Evolutionary conservation across 2,329 filamentous ascomycete genomes (phyloP).

Genomic region (Davidsoniella neocaledoniae): DNA sequence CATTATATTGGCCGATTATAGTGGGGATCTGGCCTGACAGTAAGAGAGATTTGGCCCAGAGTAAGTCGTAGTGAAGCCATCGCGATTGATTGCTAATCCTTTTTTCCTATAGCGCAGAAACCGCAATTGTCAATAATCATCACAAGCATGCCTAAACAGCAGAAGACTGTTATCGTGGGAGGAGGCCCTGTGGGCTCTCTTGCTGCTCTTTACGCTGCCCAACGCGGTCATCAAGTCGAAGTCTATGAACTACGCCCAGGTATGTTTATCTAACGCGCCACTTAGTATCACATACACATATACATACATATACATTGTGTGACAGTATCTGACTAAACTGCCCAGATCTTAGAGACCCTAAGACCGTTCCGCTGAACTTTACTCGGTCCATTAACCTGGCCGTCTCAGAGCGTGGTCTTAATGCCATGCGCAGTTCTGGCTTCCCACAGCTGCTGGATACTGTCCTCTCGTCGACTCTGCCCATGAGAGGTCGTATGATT

Average conservation of each 20-base stretch:
- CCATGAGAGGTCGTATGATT: constrained; percentile 95
- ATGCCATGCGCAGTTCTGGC: constrained; percentile 60
- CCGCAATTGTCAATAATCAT: background rate
- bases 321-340: background rate
- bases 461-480: constrained; percentile 64
- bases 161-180: constrained; percentile 72
- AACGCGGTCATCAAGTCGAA: constrained; percentile 75
- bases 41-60: too few relatives aligned
- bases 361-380: constrained; percentile 77
- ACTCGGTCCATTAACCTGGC: constrained; percentile 98
- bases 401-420: constrained; percentile 82
- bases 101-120: too few relatives aligned
- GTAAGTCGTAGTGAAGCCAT: too few relatives aligned
- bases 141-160: constrained; percentile 14
- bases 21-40: too few relatives aligned
- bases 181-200: constrained; percentile 87
- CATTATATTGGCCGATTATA: too few relatives aligned
- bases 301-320: too few relatives aligned
- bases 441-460: constrained; percentile 51
- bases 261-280: constrained; percentile 28
- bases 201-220: constrained; percentile 81
- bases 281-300: too few relatives aligned
- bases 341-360: constrained; percentile 69
- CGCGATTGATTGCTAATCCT: too few relatives aligned
- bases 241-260: constrained; percentile 86